Evolutionary conservation across 495 filamentous ascomycete genomes (phyloP), one percentile per base, ranked within the genome.

Genomic region (Tuber umbilicatum): DNA sequence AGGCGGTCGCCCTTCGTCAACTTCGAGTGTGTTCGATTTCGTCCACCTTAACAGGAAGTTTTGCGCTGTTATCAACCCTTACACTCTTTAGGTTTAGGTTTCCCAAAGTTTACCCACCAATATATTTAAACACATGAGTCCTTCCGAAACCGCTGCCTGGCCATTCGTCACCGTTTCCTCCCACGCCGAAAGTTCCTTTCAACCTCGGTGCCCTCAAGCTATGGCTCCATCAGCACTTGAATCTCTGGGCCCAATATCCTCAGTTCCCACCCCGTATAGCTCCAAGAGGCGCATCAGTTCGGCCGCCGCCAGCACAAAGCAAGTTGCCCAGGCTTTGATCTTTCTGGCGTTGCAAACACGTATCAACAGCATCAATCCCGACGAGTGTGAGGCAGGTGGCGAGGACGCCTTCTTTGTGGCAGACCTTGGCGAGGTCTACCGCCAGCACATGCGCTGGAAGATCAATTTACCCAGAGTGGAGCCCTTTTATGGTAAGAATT

Each of bases 361-460:
- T 74, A 90, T 97, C 71, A 88, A 92, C 74, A 88, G 84, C 77
- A 90, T 98, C 78, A 89, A 99, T 87, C 89, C 91, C 74, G 92
- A 97, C 79, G 85, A 84, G 74, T 98, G 96, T 84, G 92, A 90
- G 70, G 87, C 92, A 42, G 96, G 96, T 73, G 94, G 93, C 74
- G 95, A 98, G 85, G 95, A 97, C 87, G 89, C 95, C 42, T 99
- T 98, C 84, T 98, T 97, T 84, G 96, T 99, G 75, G 94, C 92
- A 77, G 95, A 99, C 85, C 90, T 99, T 84, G 95, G 96, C 83
- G 94, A 98, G 86, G 92, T 98, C 77, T 98, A 98, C 86, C 93
- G 95, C 83, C 95, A 99, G 88, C 95, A 98, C 82, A 87, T 97
- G 85, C 90, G 94, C 83, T 99, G 95, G 96, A 98, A 97, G 88